Evolutionary conservation across 2,329 filamentous ascomycete species (phyloP), one percentile per base, ranked within the genome.

Genomic region (Penicillium frequentans): DNA sequence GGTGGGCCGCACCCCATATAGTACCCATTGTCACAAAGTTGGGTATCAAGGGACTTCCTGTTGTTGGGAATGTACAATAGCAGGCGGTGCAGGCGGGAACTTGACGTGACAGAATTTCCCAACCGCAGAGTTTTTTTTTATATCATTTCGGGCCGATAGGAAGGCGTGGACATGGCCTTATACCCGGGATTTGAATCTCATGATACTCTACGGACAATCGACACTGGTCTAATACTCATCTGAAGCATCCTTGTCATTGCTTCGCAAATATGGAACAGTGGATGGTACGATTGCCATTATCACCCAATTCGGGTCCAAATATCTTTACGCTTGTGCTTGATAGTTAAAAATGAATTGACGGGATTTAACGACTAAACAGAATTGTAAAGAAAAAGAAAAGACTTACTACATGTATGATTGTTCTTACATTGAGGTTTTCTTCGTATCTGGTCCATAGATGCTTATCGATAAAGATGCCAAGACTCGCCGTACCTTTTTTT

Each of bases 401-500:
- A n/a, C 45, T 29, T 26, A 9, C 3, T 26, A 19, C 14, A 27
- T 23, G 11, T 26, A 19, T 19, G 11, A 10, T 27, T 13, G 3
- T n/a, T 11, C 45, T 26, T 21, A 13, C 4, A 29, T 33, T 9
- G 13, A 33, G 35, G 27, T 45, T 19, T 14, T 45, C 24, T 10
- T 35, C n/a, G 21, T 24, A 23, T 45, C 13, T 5, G 23, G 14
- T 49, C 29, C 33, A 54, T 55, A 53, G 45, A 49, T 55, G 52
- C 61, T 64, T 70, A 67, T 64, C 67, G 66, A 68, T 68, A 68
- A 63, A 37, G 27, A 44, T 57, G 68, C 68, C 68, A 70, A 70
- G 68, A 65, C 60, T 59, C 56, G 58, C 54, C 55, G 69, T 71
- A 71, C 68, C 67, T 68, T 70, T 71, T 70, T 68, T 68, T 68